Evolutionary conservation across 305 asterid genomes (phyloP).

Genomic region (Solanum hybrid): DNA sequence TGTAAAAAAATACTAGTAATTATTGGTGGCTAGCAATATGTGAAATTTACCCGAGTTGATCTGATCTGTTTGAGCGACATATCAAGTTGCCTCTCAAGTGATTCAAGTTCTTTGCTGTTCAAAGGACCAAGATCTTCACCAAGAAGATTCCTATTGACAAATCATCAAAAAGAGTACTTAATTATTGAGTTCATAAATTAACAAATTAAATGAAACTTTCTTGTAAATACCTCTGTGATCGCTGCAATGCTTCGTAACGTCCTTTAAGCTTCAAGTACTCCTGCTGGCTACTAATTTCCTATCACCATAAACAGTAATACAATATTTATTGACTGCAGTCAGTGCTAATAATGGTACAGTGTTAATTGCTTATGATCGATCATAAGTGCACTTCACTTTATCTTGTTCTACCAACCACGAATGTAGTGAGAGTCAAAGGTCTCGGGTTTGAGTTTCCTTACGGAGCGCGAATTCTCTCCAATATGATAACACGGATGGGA

Average conservation of each 20-base stretch:
- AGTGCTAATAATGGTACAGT: not conserved
- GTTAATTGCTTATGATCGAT: too few species aligned
- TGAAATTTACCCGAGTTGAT: slow-evolving; percentile 61
- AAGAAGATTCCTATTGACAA: slow-evolving; percentile 53
- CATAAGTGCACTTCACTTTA: not conserved
- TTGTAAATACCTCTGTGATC: slow-evolving; percentile 51
- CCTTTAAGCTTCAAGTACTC: slow-evolving; percentile 91
- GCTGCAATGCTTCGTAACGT: slow-evolving; percentile 79
- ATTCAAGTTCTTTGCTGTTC: slow-evolving; percentile 90
- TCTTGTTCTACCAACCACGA: too few species aligned
- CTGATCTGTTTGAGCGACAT: slow-evolving; percentile 88
- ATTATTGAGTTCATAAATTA: not conserved
- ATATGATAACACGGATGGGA: not conserved
- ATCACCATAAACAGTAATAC: not conserved
- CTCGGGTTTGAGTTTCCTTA: not conserved
- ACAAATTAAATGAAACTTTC: not conserved
- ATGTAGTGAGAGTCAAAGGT: not conserved
- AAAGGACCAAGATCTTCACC: slow-evolving; percentile 92
- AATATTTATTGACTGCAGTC: not conserved
- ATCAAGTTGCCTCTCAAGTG: slow-evolving; percentile 86
- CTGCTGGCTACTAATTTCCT: slow-evolving; percentile 97
- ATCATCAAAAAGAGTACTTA: not conserved
- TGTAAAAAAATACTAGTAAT: not conserved
- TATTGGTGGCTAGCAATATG: not conserved
- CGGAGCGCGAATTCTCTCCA: not conserved